Evolutionary conservation across 208 protist genomes (phyloP), one percentile per base, ranked within the genome.

Genomic region (Trypanosoma rangeli): DNA sequence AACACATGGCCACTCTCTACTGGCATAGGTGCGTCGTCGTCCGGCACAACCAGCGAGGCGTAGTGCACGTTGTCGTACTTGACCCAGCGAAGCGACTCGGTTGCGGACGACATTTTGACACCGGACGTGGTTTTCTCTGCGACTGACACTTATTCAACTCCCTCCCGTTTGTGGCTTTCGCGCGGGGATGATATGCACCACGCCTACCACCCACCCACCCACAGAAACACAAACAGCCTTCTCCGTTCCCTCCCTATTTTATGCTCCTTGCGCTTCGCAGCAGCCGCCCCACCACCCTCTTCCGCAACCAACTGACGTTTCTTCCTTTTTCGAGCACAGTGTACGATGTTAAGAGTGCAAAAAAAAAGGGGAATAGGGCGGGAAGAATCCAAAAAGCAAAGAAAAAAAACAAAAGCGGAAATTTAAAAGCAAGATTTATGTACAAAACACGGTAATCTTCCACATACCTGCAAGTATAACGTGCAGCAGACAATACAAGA

Each of bases 1-100:
- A 91, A 90, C 5, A 52, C 53, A 64, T 82, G 61, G 13, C 79
- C 82, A 4, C 61, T 28, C 50, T 80, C 71, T 29, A 68, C 63
- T 12, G 48, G 50, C 12, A 78, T 65, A 57, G 74, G 78, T 4
- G 70, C 76, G 24, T 95, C 87, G 20, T 68, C 70, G 8, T 72
- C 24, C 4, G 80, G 76, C 16, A 92, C 78, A 29, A 83, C 54
- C 39, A 93, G 65, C 48, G 84, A 85, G 44, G 82, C 75, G 76
- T 93, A 92, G 71, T 87, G 87, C 31, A 89, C 73, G 55, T 78
- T 82, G 35, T 87, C 90, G 68, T 88, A 92, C 26, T 64, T 69
- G 20, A 82, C 90, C 90, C 90, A 95, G 20, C 90, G 87, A 68
- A 95, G 84, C 0, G 82, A 48, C 26, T 62, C 69, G 50, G 12